phyloP scores from a whole-genome alignment of 441 rosid species.

The Brassica balearica region DNA sequence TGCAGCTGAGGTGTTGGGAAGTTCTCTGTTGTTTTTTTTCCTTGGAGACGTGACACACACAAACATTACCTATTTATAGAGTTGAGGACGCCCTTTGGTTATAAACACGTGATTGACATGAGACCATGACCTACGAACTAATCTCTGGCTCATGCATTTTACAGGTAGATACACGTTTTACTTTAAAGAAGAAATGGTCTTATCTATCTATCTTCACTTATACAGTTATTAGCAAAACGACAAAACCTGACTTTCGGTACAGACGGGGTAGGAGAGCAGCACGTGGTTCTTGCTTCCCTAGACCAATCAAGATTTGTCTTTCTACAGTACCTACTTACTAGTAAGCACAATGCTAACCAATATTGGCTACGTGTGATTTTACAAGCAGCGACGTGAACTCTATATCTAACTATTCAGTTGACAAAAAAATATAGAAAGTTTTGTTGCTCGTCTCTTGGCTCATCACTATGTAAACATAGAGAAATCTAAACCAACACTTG shows the following conservation, averaged over 20 bases:
- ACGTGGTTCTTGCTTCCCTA: slow-evolving; percentile 42
- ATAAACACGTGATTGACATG: slow-evolving; percentile 45
- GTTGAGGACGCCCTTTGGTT: slow-evolving; percentile 21
- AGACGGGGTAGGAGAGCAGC: slow-evolving; percentile 33
- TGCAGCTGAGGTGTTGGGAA: slow-evolving; percentile 10
- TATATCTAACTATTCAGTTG: neutral
- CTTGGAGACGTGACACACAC: slow-evolving; percentile 8
- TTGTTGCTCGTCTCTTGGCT: neutral
- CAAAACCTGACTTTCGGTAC: slow-evolving; percentile 45
- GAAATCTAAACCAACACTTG: neutral
- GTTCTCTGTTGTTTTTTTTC: slow-evolving; percentile 6
- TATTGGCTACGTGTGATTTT: neutral
- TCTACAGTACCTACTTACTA: neutral
- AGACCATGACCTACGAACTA: slow-evolving; percentile 38
- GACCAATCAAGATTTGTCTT: slow-evolving; percentile 33
- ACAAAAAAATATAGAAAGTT: neutral
- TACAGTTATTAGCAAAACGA: slow-evolving; percentile 33
- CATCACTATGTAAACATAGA: neutral
- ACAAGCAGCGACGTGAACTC: slow-evolving; percentile 4
- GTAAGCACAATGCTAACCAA: neutral
- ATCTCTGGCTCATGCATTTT: slow-evolving; percentile 42
- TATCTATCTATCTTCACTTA: slow-evolving; percentile 34
- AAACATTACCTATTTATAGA: slow-evolving; percentile 39
- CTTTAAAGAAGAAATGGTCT: slow-evolving; percentile 36
- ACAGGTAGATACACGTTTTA: slow-evolving; percentile 38